Evolutionary conservation across 2,329 filamentous ascomycete species (phyloP).

Genomic region (Parascedosporium putredinis): DNA sequence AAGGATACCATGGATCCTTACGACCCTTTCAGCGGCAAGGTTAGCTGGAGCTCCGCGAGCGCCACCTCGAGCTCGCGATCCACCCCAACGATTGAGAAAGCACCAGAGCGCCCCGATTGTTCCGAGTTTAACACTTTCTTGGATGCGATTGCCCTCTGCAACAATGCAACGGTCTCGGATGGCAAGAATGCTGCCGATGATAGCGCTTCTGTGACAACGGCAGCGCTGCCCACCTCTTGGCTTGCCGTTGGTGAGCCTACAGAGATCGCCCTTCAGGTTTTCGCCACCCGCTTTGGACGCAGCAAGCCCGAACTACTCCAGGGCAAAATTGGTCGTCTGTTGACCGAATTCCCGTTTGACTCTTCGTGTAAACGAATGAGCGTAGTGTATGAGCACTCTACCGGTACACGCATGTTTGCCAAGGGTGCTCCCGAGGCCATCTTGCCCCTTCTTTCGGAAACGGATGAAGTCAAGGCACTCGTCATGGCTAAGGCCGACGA

Average conservation of each 20-base stretch:
- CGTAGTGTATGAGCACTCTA: slow-evolving; percentile 44
- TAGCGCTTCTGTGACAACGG: slow-evolving; percentile 8
- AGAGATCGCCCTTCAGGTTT: slow-evolving; percentile 64
- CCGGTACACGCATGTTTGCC: slow-evolving; percentile 35
- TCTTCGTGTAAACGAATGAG: slow-evolving; percentile 67
- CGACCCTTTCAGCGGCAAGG: slow-evolving; percentile 47
- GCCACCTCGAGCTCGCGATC: slow-evolving; percentile 19
- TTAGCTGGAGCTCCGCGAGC: slow-evolving; percentile 32
- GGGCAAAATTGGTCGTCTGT: slow-evolving; percentile 30
- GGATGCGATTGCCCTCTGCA: slow-evolving; percentile 50
- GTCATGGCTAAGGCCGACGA: slow-evolving; percentile 41
- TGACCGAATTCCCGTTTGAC: slow-evolving; percentile 63
- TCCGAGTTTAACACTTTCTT: slow-evolving; percentile 35
- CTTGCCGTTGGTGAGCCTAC: slow-evolving; percentile 57
- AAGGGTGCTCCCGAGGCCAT: slow-evolving; percentile 51
- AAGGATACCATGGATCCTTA: slow-evolving; percentile 47
- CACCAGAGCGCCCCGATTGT: slow-evolving; percentile 12
- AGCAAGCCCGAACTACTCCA: slow-evolving; percentile 30
- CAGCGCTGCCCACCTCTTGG: slow-evolving; percentile 29
- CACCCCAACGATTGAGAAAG: slow-evolving; percentile 16
- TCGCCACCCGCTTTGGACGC: slow-evolving; percentile 57
- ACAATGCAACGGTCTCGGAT: slow-evolving; percentile 42
- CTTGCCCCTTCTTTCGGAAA: slow-evolving; percentile 37
- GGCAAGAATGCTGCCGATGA: slow-evolving; percentile 19
- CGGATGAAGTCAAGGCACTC: slow-evolving; percentile 33